Evolutionary conservation across 164 flowering plant species (phyloP).

Genomic region (Saururus chinensis): DNA sequence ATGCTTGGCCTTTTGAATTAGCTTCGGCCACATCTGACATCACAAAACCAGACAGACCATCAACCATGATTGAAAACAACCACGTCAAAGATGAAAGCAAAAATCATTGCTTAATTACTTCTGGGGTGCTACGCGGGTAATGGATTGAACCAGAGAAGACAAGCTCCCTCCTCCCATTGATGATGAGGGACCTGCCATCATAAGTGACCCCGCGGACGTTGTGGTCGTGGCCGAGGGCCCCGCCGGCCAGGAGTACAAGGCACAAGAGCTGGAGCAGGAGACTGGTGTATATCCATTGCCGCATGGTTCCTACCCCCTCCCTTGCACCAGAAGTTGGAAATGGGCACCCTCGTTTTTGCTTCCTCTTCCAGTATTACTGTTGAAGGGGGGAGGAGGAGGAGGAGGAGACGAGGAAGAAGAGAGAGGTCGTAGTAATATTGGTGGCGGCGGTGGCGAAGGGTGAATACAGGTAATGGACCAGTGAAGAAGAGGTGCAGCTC

Average conservation of each 20-base stretch:
- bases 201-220: conserved; percentile 4
- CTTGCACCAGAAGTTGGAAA: too few relatives aligned
- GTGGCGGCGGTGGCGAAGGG: not conserved
- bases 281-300: not conserved
- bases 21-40: conserved; percentile 34
- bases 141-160: conserved; percentile 18
- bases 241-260: not conserved
- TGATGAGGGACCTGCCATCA: conserved; percentile 10
- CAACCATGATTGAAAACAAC: not conserved
- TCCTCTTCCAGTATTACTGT: too few relatives aligned
- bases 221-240: not conserved
- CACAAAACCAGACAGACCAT: not conserved
- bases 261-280: not conserved
- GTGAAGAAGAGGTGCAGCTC: too few relatives aligned
- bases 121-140: conserved; percentile 12
- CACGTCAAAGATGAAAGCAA: not conserved
- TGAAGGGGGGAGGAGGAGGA: too few relatives aligned
- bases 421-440: not conserved
- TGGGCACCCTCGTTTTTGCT: too few relatives aligned
- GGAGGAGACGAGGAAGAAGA: not conserved
- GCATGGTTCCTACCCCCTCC: not conserved
- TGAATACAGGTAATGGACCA: not conserved
- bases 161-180: conserved; percentile 13
- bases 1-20: conserved; percentile 33
- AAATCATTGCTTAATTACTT: too few relatives aligned